Conservation (phyloP, 108 stramenopile genomes). For the Phaeodactylum tricornutum region DNA sequence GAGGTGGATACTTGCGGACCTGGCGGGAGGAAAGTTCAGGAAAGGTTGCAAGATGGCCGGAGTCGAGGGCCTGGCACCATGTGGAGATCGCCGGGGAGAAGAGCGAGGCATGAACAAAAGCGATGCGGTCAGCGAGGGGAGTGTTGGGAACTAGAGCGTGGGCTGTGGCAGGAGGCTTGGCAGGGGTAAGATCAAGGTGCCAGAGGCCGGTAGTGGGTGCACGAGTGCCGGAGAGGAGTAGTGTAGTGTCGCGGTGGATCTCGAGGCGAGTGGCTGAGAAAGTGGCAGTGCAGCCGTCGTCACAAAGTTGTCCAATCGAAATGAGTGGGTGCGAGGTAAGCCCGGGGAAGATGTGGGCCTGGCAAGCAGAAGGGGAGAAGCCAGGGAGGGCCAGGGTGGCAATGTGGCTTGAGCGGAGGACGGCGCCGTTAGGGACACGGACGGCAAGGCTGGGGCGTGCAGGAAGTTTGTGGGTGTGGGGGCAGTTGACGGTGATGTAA, state of each 20-base stretch:
- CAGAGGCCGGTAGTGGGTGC: not conserved
- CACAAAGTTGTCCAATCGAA: conserved; percentile 10
- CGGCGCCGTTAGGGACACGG: conserved; percentile 5
- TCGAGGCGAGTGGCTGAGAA: not conserved
- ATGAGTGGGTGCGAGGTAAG: not conserved
- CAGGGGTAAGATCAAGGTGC: not conserved
- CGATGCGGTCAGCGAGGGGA: conserved; percentile 5
- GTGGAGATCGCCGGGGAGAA: conserved; percentile 12
- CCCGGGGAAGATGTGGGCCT: conserved; percentile 2
- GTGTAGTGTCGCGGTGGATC: not conserved
- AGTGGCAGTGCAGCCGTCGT: conserved; percentile 3
- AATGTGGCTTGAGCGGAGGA: conserved; percentile 2
- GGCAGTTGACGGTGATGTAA: not conserved
- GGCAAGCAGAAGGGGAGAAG: not conserved
- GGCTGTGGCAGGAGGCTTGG: no score
- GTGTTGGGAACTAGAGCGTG: not conserved
- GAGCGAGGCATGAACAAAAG: conserved; percentile 19
- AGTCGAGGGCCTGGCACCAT: conserved; percentile 1
- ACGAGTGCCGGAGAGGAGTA: conserved; percentile 3
- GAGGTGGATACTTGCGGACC: conserved; percentile 4
- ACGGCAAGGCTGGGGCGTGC: no score
- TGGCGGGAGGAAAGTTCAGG: conserved; percentile 5
- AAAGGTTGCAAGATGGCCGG: not conserved
- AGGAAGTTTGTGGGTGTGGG: not conserved
- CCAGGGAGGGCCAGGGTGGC: not conserved